Percentiles rank a stretch among this genome's conserved stretches.
Conservation (phyloP, 2,329 filamentous ascomycete species). For the Nothomitra cinnamomea region DNA sequence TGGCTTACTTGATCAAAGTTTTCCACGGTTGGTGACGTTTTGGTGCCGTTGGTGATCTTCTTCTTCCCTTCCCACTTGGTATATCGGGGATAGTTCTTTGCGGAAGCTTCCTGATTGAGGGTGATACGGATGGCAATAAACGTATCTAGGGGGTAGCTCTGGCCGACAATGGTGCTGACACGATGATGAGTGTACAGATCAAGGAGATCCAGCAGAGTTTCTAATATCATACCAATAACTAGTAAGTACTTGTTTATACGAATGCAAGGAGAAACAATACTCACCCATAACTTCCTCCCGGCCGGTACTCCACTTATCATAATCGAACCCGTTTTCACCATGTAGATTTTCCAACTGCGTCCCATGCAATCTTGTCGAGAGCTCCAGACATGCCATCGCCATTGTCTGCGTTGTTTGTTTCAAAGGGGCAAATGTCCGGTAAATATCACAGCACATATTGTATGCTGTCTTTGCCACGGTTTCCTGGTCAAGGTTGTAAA, state of each 20-base stretch:
- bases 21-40: slow-evolving; percentile 13
- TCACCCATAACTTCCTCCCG: slow-evolving; percentile 31
- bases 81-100: slow-evolving; percentile 43
- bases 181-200: slow-evolving; percentile 84
- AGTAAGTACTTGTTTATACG: slow-evolving; percentile 13
- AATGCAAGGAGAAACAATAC: slow-evolving; percentile 6
- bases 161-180: slow-evolving; percentile 55
- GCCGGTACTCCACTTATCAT: slow-evolving; percentile 29
- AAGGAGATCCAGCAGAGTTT: slow-evolving; percentile 77
- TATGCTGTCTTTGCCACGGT: slow-evolving; percentile 53
- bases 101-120: slow-evolving; percentile 65
- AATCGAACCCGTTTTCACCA: slow-evolving; percentile 29
- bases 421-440: slow-evolving; percentile 81
- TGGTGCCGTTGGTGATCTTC: slow-evolving; percentile 11
- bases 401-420: slow-evolving; percentile 81
- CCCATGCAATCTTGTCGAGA: slow-evolving; percentile 53
- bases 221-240: slow-evolving; percentile 35
- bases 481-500: slow-evolving; percentile 35
- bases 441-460: slow-evolving; percentile 72
- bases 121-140: slow-evolving; percentile 79
- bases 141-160: slow-evolving; percentile 51
- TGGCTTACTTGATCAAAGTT: slow-evolving; percentile 6
- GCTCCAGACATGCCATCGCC: slow-evolving; percentile 65
- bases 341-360: slow-evolving; percentile 33
- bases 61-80: slow-evolving; percentile 35